Evolutionary conservation across 495 filamentous ascomycete genomes (phyloP).

Genomic region (Achaetomiella virescens): DNA sequence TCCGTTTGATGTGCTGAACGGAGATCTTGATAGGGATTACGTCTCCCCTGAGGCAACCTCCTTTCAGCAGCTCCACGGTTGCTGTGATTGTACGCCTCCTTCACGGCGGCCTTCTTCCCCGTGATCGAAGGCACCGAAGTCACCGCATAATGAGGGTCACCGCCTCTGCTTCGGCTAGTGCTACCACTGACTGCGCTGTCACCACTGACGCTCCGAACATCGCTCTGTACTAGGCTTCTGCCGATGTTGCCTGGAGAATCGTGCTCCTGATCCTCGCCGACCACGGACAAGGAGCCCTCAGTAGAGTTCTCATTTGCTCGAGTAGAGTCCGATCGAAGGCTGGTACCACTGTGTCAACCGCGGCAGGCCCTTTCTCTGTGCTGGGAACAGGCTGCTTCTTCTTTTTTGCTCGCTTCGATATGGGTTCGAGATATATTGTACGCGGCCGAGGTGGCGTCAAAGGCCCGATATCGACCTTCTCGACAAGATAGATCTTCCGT

Average conservation of each 20-base stretch:
- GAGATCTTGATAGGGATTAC: constrained; percentile 70
- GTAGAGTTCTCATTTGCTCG: constrained; percentile 38
- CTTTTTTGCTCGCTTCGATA: constrained; percentile 51
- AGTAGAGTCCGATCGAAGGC: constrained; percentile 35
- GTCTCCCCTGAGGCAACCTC: constrained; percentile 83
- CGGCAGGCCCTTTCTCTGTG: constrained; percentile 19
- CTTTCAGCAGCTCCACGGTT: constrained; percentile 73
- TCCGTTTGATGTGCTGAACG: constrained; percentile 76
- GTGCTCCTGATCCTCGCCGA: constrained; percentile 31
- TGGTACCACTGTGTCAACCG: constrained; percentile 26
- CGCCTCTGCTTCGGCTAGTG: constrained; percentile 34
- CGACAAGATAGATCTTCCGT: constrained; percentile 68
- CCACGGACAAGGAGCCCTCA: constrained; percentile 34
- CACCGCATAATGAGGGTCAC: constrained; percentile 23
- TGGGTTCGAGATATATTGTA: constrained; percentile 74
- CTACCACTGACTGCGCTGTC: constrained; percentile 40
- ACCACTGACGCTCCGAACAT: constrained; percentile 43
- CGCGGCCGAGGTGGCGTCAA: constrained; percentile 55
- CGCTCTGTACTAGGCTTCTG: constrained; percentile 32
- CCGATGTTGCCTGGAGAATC: constrained; percentile 15
- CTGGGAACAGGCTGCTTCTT: constrained; percentile 31
- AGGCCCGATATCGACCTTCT: constrained; percentile 57
- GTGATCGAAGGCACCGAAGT: constrained; percentile 3
- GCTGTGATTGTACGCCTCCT: constrained; percentile 73
- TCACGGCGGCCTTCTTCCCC: constrained; percentile 19